Percentiles rank a stretch among this genome's conserved stretches.
Evolutionary conservation across 75 land plant genomes (phyloP).

Genomic region (Sequoiadendron giganteum): DNA sequence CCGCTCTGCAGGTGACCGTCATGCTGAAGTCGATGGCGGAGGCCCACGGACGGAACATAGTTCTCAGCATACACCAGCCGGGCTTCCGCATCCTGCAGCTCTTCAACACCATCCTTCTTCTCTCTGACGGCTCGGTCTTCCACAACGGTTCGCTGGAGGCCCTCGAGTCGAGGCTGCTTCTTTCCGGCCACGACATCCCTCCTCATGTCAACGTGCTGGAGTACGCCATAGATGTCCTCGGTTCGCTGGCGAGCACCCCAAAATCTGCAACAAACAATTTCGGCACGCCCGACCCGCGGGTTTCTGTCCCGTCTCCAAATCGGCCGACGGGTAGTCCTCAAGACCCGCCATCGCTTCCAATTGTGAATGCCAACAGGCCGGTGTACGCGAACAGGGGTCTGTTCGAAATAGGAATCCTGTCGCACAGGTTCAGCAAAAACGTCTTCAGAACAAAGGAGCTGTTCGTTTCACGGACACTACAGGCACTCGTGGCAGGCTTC

Average conservation of each 20-base stretch:
- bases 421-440: conserved; percentile 55
- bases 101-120: conserved; percentile 53
- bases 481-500: conserved; percentile 56
- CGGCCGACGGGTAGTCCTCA: background rate
- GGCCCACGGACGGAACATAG: conserved; percentile 64
- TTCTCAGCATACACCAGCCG: conserved; percentile 91
- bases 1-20: conserved; percentile 63
- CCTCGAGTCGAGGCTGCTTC: conserved; percentile 37
- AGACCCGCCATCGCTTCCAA: background rate
- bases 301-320: background rate
- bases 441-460: conserved; percentile 66
- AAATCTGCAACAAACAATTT: too few relatives aligned
- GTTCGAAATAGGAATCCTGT: conserved; percentile 50
- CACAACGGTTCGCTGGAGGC: conserved; percentile 66
- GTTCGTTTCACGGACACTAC: conserved; percentile 58
- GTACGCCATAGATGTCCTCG: conserved; percentile 74
- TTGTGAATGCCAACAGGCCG: background rate
- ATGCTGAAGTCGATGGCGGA: conserved; percentile 73
- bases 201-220: conserved; percentile 85
- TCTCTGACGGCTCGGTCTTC: conserved; percentile 59
- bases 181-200: conserved; percentile 65
- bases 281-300: background rate
- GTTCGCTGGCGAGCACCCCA: background rate
- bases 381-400: conserved; percentile 37
- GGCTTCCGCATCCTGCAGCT: conserved; percentile 84